Evolutionary conservation across 495 filamentous ascomycete species (phyloP), one percentile per base, ranked within the genome.

Genomic region (Clohesyomyces aquaticus): DNA sequence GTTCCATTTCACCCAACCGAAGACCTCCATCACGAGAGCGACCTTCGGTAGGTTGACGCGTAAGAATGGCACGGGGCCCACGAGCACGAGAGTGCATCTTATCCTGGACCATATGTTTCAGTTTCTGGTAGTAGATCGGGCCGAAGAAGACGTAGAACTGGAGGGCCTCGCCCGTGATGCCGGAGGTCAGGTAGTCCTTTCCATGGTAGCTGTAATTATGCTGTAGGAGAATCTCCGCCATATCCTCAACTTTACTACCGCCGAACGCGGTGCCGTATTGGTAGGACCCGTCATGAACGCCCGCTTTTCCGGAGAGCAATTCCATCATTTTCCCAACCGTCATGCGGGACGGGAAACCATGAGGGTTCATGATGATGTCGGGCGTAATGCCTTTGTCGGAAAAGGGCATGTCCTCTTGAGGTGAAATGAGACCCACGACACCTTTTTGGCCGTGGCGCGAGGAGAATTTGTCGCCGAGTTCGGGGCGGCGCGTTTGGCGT

Each of bases 31-130:
- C 90, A 26, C 92, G 82, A 21, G 91, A 94, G 66, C 94, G 87
- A 80, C 94, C 94, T 77, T 99, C 94, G 0, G 93, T 98, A 9
- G 94, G 94, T 77, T 99, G 94, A 25, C 94, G 89, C 2, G 94
- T 99, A 4, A 99, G 82, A 53, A 93, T 91, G 10, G 93, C 93
- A 19, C 88, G 85, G 1, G 95, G 94, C 2, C 94, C 94, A 46
- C 90, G 87, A 10, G 92, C 85, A 56, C 94, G 91, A 9, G 91
- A 91, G 77, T 99, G 94, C 93, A 99, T 97, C 82, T 99, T 99
- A 71, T 99, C 94, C 74, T 96, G 91, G 28, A 99, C 94, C 94
- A 99, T 99, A 84, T 99, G 94, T 84, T 98, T 99, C 45, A 99
- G 86, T 69, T 96, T 96, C 81, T 99, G 94, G 82, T 99, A 99